Conservation (phyloP, 2,329 filamentous ascomycete species). For the Biscogniauxia sp. region DNA sequence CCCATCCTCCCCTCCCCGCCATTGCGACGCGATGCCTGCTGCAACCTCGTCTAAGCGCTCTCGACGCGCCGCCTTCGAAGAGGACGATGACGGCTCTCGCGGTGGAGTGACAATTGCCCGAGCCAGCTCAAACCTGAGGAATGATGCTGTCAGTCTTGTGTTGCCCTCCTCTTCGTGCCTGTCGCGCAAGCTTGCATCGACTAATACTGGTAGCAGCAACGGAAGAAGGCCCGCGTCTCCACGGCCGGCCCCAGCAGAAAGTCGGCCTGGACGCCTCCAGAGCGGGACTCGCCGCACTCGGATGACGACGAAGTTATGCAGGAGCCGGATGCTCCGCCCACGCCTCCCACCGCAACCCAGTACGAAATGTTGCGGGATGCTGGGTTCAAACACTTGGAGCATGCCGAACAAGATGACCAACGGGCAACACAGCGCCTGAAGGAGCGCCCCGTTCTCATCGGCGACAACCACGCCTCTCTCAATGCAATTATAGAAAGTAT, state of each 20-base stretch:
- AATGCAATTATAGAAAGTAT: constrained; percentile 87
- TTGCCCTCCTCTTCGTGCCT: neutral
- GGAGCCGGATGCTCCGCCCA: constrained; percentile 24
- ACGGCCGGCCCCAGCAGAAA: constrained; percentile 18
- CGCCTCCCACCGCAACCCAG: constrained; percentile 51
- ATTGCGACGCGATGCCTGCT: constrained; percentile 26
- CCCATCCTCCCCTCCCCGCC: neutral
- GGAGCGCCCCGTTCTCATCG: constrained; percentile 46
- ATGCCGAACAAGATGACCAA: constrained; percentile 59
- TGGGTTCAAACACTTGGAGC: constrained; percentile 55
- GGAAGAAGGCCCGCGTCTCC: constrained; percentile 40
- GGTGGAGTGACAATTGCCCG: constrained; percentile 36
- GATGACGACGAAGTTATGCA: constrained; percentile 33
- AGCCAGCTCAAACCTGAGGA: constrained; percentile 41
- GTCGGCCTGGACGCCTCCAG: constrained; percentile 15
- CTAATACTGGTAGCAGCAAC: constrained; percentile 24
- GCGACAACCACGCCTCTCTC: constrained; percentile 73
- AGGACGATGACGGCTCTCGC: constrained; percentile 31
- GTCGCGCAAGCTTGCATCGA: neutral
- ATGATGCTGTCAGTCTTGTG: constrained; percentile 36
- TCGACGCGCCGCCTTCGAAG: constrained; percentile 35
- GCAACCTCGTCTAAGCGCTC: constrained; percentile 40
- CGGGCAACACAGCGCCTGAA: constrained; percentile 64
- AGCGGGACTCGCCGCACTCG: constrained; percentile 21
- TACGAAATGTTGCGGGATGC: constrained; percentile 61